Percentiles rank a stretch among this genome's conserved stretches.
Conservation (phyloP, 768 basidiomycete species). For the Lentinula guzmanii region DNA sequence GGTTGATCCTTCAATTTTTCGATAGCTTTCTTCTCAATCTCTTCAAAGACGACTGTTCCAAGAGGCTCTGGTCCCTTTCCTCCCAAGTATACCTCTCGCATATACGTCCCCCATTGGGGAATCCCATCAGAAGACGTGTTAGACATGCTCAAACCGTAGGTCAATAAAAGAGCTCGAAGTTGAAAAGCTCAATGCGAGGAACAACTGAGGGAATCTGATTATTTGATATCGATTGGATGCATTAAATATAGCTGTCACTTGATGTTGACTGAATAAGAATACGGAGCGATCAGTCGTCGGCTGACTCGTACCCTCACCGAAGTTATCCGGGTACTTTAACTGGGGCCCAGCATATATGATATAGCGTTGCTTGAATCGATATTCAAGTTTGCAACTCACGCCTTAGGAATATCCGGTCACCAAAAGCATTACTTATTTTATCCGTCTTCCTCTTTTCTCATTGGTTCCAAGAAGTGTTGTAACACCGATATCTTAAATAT, state of each 20-base stretch:
- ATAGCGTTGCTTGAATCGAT: no score
- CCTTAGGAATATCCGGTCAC: no score
- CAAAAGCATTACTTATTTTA: no score
- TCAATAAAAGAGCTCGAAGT: neutral
- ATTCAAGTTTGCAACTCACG: no score
- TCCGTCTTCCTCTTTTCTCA: no score
- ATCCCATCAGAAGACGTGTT: neutral
- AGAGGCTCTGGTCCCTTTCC: conserved; percentile 37
- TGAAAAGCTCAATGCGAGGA: neutral
- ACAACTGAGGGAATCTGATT: neutral
- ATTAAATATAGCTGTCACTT: neutral
- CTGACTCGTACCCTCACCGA: neutral
- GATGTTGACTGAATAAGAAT: neutral
- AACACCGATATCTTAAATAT: no score
- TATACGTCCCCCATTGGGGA: conserved; percentile 33
- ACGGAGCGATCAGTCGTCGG: neutral
- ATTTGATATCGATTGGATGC: neutral
- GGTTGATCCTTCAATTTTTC: conserved; percentile 54
- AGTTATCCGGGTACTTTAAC: neutral
- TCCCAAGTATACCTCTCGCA: conserved; percentile 31
- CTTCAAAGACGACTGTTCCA: conserved; percentile 55
- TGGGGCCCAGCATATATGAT: neutral
- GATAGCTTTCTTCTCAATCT: conserved; percentile 62
- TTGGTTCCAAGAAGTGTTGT: no score
- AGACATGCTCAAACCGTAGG: neutral